These are phyloP conservation scores for Helicocarpus griseus DNA, from an alignment of 2,329 filamentous ascomycete species.

Conservation along the genomic window DNA sequence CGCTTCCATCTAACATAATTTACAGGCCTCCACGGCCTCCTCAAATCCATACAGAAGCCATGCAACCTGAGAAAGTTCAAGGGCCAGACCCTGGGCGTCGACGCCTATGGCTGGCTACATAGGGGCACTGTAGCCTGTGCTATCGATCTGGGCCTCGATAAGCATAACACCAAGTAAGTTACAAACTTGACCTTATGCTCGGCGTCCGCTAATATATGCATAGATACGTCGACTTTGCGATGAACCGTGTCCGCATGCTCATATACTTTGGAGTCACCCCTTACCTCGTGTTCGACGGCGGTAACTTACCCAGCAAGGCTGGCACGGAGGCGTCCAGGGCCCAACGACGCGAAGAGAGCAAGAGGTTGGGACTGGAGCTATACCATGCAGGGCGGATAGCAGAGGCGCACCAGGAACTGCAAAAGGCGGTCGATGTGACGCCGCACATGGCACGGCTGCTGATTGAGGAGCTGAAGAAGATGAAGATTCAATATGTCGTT, in stretches of 20 bases:
- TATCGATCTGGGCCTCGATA: conserved; percentile 78
- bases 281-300: conserved; percentile 92
- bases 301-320: conserved; percentile 87
- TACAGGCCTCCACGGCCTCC: conserved; percentile 71
- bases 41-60: conserved; percentile 93
- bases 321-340: conserved; percentile 70
- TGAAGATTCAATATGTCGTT: conserved; percentile 75
- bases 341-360: conserved; percentile 68
- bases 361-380: conserved; percentile 64
- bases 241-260: conserved; percentile 88
- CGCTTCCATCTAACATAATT: background rate
- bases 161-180: conserved; percentile 72
- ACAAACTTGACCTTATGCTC: background rate
- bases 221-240: conserved; percentile 81
- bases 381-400: conserved; percentile 69
- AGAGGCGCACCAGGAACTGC: conserved; percentile 75
- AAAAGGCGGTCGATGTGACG: conserved; percentile 92
- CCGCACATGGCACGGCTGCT: conserved; percentile 88
- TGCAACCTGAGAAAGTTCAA: conserved; percentile 76
- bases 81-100: conserved; percentile 85
- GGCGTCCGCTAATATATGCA: conserved; percentile 1
- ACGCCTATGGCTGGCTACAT: conserved; percentile 97
- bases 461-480: conserved; percentile 81
- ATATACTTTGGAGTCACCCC: conserved; percentile 89
- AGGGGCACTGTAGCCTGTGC: conserved; percentile 84